Evolutionary conservation across 2,329 filamentous ascomycete genomes (phyloP).

Genomic region (Ophidiomyces ophidiicola): DNA sequence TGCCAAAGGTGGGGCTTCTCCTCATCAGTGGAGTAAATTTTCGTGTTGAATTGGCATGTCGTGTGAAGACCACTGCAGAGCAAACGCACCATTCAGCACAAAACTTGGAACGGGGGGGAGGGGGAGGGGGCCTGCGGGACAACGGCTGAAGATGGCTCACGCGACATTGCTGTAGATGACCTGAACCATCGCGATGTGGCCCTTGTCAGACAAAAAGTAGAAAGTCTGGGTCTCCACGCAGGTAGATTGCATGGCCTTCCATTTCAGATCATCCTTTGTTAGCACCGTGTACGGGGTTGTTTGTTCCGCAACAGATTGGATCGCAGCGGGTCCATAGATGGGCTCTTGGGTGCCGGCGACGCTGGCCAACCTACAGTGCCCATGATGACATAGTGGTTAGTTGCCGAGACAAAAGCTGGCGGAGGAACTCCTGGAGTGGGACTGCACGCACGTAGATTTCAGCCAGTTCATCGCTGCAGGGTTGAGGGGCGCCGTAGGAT

Average conservation of each 20-base stretch:
- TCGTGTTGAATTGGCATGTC: conserved; percentile 87
- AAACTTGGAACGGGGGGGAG: conserved; percentile 1
- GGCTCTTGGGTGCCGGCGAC: conserved; percentile 94
- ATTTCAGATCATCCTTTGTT: conserved; percentile 66
- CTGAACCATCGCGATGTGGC: conserved; percentile 67
- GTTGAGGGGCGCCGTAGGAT: too few species aligned
- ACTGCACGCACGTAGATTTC: conserved; percentile 63
- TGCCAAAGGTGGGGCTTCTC: conserved; percentile 70
- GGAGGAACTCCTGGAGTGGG: conserved; percentile 15
- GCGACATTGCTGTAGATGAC: conserved; percentile 96
- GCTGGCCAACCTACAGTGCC: conserved; percentile 53
- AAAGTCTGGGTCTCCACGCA: conserved; percentile 92
- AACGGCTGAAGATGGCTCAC: conserved; percentile 42
- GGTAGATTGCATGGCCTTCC: conserved; percentile 69
- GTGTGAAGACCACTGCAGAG: conserved; percentile 64
- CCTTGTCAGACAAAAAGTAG: conserved; percentile 72
- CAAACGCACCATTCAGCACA: conserved; percentile 11
- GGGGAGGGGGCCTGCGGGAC: too few species aligned
- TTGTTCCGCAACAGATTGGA: conserved; percentile 75
- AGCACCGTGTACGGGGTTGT: conserved; percentile 69
- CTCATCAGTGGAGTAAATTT: conserved; percentile 69
- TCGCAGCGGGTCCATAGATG: conserved; percentile 80
- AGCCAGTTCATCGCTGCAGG: conserved; percentile 98
- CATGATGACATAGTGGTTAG: conserved; percentile 35
- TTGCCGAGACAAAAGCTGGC: conserved; percentile 28